Conservation (phyloP, 2,329 filamentous ascomycete species). For the Claviceps digitariae region DNA sequence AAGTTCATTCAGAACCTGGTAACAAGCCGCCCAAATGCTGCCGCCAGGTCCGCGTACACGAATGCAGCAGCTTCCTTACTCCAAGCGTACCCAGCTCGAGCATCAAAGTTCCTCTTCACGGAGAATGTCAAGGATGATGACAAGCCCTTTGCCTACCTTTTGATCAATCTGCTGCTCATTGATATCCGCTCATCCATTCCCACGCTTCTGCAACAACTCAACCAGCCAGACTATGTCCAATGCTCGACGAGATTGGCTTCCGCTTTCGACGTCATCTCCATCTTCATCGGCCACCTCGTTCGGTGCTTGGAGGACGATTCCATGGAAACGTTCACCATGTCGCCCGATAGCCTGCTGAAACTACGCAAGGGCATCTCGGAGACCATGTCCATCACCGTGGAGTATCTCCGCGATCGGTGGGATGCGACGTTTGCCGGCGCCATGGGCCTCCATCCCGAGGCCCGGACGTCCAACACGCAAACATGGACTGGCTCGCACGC, state of each 20-base stretch:
- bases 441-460: slow-evolving; percentile 45
- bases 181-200: slow-evolving; percentile 52
- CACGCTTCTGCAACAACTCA: slow-evolving; percentile 43
- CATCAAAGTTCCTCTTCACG: slow-evolving; percentile 38
- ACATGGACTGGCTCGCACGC: slow-evolving; percentile 30
- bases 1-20: slow-evolving; percentile 38
- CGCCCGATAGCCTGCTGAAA: slow-evolving; percentile 46
- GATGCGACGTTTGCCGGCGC: slow-evolving; percentile 51
- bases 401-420: slow-evolving; percentile 58
- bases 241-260: slow-evolving; percentile 42
- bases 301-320: slow-evolving; percentile 36
- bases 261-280: slow-evolving; percentile 47
- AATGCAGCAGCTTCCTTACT: slow-evolving; percentile 45
- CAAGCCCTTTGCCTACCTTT: slow-evolving; percentile 47
- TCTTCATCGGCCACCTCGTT: slow-evolving; percentile 45
- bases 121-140: slow-evolving; percentile 23
- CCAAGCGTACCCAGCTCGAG: slow-evolving; percentile 35
- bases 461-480: slow-evolving; percentile 30
- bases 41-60: slow-evolving; percentile 44
- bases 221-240: slow-evolving; percentile 36
- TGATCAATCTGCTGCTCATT: slow-evolving; percentile 51
- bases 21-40: slow-evolving; percentile 38
- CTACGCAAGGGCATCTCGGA: slow-evolving; percentile 47
- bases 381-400: slow-evolving; percentile 47
- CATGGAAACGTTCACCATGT: slow-evolving; percentile 28